phyloP scores from a whole-genome alignment of 345 rosid genomes.

The Raphanus raphanistrum region DNA sequence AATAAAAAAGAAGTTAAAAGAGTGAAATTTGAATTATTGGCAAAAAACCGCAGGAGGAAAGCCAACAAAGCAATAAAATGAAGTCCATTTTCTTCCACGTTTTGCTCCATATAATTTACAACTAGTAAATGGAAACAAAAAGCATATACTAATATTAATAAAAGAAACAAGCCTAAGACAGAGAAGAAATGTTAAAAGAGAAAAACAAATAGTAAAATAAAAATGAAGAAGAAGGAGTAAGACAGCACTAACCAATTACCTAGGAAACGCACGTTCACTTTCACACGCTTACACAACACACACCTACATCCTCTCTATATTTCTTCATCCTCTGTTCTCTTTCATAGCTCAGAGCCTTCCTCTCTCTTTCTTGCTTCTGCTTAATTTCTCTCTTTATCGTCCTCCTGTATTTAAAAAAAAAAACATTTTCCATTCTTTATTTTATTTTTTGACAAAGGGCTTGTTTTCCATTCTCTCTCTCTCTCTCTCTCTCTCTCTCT shows the following conservation, averaged over 20 bases:
- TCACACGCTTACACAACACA: slow-evolving; percentile 17
- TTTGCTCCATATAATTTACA: not conserved
- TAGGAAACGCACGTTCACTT: slow-evolving; percentile 45
- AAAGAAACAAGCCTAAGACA: too few relatives aligned
- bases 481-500: slow-evolving; percentile 6
- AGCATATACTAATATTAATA: not conserved
- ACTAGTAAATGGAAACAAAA: not conserved
- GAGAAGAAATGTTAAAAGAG: not conserved
- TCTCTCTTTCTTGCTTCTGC: slow-evolving; percentile 3
- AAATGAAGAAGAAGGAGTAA: slow-evolving; percentile 31
- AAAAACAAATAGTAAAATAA: not conserved
- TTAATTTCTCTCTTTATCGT: not conserved
- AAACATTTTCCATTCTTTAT: not conserved
- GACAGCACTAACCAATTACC: slow-evolving; percentile 40
- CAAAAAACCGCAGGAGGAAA: not conserved
- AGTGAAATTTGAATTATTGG: not conserved
- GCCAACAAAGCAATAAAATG: slow-evolving; percentile 14
- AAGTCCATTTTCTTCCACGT: too few relatives aligned
- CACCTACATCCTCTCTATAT: not conserved
- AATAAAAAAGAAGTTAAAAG: not conserved
- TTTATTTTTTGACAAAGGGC: too few relatives aligned
- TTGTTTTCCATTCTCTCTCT: not conserved
- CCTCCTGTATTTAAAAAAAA: not conserved
- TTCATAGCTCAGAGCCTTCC: slow-evolving; percentile 7
- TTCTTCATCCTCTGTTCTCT: slow-evolving; percentile 14